Evolutionary conservation across 2,329 filamentous ascomycete genomes (phyloP), one percentile per base, ranked within the genome.

Genomic region (Xylaria polymorpha): DNA sequence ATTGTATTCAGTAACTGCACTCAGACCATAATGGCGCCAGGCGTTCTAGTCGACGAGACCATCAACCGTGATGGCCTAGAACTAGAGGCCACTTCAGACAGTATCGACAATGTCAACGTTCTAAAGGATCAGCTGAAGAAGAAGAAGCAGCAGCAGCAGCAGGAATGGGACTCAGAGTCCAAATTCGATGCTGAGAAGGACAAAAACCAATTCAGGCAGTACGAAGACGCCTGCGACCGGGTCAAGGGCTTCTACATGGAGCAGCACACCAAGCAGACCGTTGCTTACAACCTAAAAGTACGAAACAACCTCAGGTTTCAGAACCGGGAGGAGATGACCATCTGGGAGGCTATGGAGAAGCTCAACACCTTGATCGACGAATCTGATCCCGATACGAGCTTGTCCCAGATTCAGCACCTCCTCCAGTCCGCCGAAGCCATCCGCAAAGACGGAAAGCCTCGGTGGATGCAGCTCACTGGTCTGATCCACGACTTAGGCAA

Each of bases 331-430:
- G 86, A 92, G 80, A 93, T 97, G 92, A 91, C 90, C 71, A 86
- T 97, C 79, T 97, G 94, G 94, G 86, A 97, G 80, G 94, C 94
- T 22, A 96, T 97, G 83, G 93, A 97, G 87, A 94, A 94, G 82
- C 90, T 97, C 77, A 93, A 97, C 86, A 94, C 92, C 0, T 87
- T 97, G 61, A 92, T 97, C 80, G 94, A 97, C 82, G 92, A 97
- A 81, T 94, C 91, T 22, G 94, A 97, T 83, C 94, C 94, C 1
- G 94, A 97, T 83, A 97, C 94, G 55, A 89, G 88, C 57, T 90
- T 97, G 71, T 91, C 90, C 35, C 94, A 97, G 83, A 97, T 97
- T 78, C 92, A 97, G 82, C 94, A 97, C 81, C 86, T 97, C 37
- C 88, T 97, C 18, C 94, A 97, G 80, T 91, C 92, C 20, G 94